Evolutionary conservation across 805 yeast species (phyloP), one percentile per base, ranked within the genome.

Genomic region (Sugiyamaella smithiae): DNA sequence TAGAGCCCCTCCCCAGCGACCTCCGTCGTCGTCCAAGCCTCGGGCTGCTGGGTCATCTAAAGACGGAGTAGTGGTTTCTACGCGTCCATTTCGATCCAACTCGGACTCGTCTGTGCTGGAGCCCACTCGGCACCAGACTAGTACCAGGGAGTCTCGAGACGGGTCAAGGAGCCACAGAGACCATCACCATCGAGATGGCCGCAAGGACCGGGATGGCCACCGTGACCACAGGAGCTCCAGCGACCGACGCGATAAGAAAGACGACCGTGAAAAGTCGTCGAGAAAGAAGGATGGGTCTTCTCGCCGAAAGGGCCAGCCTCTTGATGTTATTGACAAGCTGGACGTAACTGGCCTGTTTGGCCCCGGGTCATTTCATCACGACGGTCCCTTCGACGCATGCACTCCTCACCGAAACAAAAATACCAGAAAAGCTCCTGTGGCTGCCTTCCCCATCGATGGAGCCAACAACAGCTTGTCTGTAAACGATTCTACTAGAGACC

Each of bases 301-400:
- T 49, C 38, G 43, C 40, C 45, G 28, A 37, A 49, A 36, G 41
- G 48, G 32, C 40, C 62, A 48, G 46, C 86, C 89, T 57, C 82
- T 90, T 48, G 99, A 91, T 62, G 88, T 95, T 3, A 93, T 93
- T 58, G 99, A 93, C 70, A 87, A 87, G 67, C 75, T 93, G 61
- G 99, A 93, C 67, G 99, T 91, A 41, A 90, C 97, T 9, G 97
- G 96, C 1, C 76, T 90, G 53, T 90, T 87, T 64, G 97, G 97
- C 22, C 83, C 87, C 43, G 88, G 88, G 14, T 88, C 95, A 1
- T 93, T 93, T 76, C 99, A 93, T 67, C 98, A 93, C 67, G 99
- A 93, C 69, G 99, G 99, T 9, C 99, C 99, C 12, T 93, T 93
- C 65, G 99, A 93, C 66, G 99, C 99, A 1, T 91, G 98, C 67